Evolutionary conservation across 768 basidiomycete genomes (phyloP).

Genomic region (Crucibulum laeve): DNA sequence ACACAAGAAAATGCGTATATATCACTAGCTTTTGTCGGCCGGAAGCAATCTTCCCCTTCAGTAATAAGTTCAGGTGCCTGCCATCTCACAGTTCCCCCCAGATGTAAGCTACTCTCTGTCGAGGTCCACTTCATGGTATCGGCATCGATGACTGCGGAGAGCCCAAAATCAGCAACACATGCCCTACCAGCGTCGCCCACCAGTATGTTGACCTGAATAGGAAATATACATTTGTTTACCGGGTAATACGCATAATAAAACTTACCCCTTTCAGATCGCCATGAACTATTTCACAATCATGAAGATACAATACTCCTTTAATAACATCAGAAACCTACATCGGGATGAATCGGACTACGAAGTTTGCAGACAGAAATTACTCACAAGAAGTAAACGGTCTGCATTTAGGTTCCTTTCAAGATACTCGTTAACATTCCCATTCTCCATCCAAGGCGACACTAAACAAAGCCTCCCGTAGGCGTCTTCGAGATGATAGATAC

Average conservation of each 20-base stretch:
- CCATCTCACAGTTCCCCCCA: slow-evolving; percentile 10
- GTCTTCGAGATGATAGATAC: slow-evolving; percentile 2
- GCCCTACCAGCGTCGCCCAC: slow-evolving; percentile 6
- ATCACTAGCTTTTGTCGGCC: slow-evolving; percentile 7
- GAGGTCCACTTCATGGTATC: slow-evolving; percentile 10
- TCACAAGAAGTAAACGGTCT: slow-evolving; percentile 1
- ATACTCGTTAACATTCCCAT: slow-evolving; percentile 6
- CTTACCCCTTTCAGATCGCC: slow-evolving; percentile 15
- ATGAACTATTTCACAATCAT: slow-evolving; percentile 10
- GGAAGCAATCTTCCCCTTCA: slow-evolving; percentile 1
- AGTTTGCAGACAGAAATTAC: background rate
- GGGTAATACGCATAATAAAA: background rate
- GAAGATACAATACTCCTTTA: slow-evolving; percentile 11
- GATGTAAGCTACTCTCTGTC: background rate
- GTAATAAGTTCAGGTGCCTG: slow-evolving; percentile 15
- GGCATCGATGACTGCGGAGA: slow-evolving; percentile 10
- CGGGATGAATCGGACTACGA: background rate
- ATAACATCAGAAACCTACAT: slow-evolving; percentile 9
- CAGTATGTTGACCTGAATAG: slow-evolving; percentile 12
- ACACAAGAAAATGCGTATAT: slow-evolving; percentile 15
- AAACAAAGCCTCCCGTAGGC: slow-evolving; percentile 1
- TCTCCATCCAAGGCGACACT: slow-evolving; percentile 11
- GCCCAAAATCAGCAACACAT: slow-evolving; percentile 16
- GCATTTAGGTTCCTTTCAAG: background rate
- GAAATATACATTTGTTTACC: background rate